Base-by-base conservation (phyloP, 192 early-diverging fungal genomes). In the Funneliformis geosporum region DNA sequence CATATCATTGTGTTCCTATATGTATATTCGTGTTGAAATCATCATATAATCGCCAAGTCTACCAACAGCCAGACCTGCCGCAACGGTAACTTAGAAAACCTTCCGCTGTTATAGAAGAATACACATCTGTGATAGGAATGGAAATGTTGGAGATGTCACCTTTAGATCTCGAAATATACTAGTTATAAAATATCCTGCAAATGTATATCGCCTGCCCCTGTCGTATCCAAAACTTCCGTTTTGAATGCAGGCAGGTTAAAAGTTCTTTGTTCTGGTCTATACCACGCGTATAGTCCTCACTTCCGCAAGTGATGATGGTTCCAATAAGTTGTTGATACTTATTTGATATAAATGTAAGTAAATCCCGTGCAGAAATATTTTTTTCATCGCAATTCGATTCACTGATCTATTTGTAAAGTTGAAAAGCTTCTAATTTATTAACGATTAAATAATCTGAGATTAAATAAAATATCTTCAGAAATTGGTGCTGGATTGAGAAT, bases 401-500 rank as follows among this genome's bases (percentile, higher is more conserved):
- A 62, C 28, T 77, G 76, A 0, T 70, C 81, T 60, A 86, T 14
- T 39, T 85, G 80, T 10, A 77, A 16, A 95, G 73, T 23, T 75
- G 80, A 5, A 81, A 73, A 0, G 94, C 90, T 80, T 98, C 96
- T 16, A 84, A 85, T 80, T 94, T 91, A 82, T 98, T 98, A 62
- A 96, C 82, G 2, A 97, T 85, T 70, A 98, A 84, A 40, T 95
- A 87, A 74, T 95, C 91, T 8, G 42, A 86, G 62, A 18, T 93
- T 84, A 40, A 93, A 73, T 0, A 83, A 87, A 73, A 88, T 81
- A 75, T 73, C 73, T 60, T 76, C 14, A 59, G 85, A 79, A 81
- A 95, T 88, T 14, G 96, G 96, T 5, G 96, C 93, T 1, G 96
- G 95, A 81, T 98, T 98, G 82, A 94, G 93, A 71, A 93, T 82